Evolutionary conservation across 1,284 basidiomycete genomes (phyloP), one percentile per base, ranked within the genome.

Genomic region (Blastosporella zonata): DNA sequence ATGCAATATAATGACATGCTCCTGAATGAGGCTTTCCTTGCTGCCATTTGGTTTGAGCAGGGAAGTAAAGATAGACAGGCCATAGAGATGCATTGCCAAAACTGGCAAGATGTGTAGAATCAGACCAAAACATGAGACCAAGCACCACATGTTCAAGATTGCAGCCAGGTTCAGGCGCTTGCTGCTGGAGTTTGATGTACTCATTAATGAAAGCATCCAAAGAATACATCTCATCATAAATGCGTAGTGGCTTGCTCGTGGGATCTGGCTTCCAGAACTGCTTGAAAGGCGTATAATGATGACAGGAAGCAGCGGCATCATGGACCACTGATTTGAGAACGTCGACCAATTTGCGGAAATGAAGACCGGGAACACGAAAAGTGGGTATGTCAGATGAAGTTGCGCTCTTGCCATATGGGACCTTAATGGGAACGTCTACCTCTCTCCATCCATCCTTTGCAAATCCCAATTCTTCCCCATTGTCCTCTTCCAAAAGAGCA

Each of bases 181-280:
- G 17, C 3, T 38, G 9, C 10, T 58, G 54, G n/a, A 68, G 33
- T 1, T 50, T 51, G 1, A 43, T 43, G 31, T 70, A 57, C 4
- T 58, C 62, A 0, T 57, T 34, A 1, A 64, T 31, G 53, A 63
- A 62, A 0, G 60, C 58, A 53, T 60, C 48, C 0, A 64, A 62
- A 0, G 58, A 56, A 31, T 64, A 71, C 0, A 69, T 12, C 33
- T 71, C 67, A 7, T 56, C 59, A 22, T 60, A 57, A 1, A 69
- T 18, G 0, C 54, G 54, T 28, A 60, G 46, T 0, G 52, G 40
- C 10, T 35, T 27, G 4, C 6, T 4, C 1, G 34, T n/a, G 4
- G 34, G 28, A 25, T 36, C 17, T 1, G 27, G 25, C 9, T 41
- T 8, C 15, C 56, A 62, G 15, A 56, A 60, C 2, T 55, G 40